Conservation (phyloP, 2,329 filamentous ascomycete genomes). For the Furcasterigmium sp. region DNA sequence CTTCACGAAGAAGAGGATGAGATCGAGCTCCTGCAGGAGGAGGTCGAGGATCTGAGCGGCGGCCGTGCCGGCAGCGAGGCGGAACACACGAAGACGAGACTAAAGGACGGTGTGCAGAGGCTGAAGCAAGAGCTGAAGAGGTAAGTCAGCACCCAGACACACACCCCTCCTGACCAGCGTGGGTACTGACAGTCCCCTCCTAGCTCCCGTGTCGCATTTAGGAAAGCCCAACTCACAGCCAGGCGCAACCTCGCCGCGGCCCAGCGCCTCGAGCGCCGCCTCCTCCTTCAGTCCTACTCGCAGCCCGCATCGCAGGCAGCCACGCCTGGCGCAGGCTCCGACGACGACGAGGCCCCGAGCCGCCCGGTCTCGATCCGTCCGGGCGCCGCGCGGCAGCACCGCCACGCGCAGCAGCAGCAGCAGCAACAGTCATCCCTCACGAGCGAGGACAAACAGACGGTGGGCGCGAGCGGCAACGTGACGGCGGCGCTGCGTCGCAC, state of each 20-base stretch:
- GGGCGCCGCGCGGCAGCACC: constrained; percentile 15
- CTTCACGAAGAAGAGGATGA: constrained; percentile 79
- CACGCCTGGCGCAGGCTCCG: constrained; percentile 18
- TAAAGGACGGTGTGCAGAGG: constrained; percentile 62
- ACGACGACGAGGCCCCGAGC: constrained; percentile 15
- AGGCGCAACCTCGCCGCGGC: constrained; percentile 70
- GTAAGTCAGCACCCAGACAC: no score
- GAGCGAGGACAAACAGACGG: constrained; percentile 66
- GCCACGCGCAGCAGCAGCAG: constrained; percentile 25
- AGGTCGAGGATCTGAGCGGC: constrained; percentile 63
- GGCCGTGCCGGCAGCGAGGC: constrained; percentile 45
- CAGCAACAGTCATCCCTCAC: constrained; percentile 34
- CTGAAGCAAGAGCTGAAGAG: constrained; percentile 65
- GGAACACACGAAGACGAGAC: constrained; percentile 57
- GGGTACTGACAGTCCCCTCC: constrained; percentile 11
- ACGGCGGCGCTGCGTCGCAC: constrained; percentile 79
- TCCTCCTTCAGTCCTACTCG: constrained; percentile 64
- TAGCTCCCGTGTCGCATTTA: constrained; percentile 62
- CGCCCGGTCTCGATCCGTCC: constrained; percentile 9
- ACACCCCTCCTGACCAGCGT: background rate
- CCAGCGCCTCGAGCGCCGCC: constrained; percentile 69
- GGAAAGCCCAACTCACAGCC: constrained; percentile 74
- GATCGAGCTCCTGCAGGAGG: constrained; percentile 72
- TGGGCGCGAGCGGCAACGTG: constrained; percentile 75
- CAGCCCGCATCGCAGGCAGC: constrained; percentile 30